Conservation (phyloP, 352 stramenopile genomes). For the Globisporangium spinosum region DNA sequence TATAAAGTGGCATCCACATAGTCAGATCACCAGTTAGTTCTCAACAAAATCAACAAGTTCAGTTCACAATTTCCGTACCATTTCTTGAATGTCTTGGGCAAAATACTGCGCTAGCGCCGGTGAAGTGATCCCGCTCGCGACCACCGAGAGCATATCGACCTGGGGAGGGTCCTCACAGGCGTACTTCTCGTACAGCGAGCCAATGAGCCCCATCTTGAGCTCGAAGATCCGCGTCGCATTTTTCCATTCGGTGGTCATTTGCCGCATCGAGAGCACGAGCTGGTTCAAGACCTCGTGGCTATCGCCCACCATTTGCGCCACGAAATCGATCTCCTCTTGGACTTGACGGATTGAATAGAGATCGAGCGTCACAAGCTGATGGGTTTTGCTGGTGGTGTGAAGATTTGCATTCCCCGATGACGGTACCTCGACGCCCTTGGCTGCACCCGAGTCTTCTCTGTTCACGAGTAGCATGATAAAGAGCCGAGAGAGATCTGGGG, state of each 20-base stretch:
- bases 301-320: slow-evolving; percentile 26
- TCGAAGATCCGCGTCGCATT: slow-evolving; percentile 74
- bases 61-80: slow-evolving; percentile 30
- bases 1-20: background rate
- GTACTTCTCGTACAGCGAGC: slow-evolving; percentile 78
- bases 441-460: too few relatives aligned
- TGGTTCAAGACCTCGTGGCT: slow-evolving; percentile 28
- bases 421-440: background rate
- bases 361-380: slow-evolving; percentile 42
- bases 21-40: background rate
- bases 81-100: slow-evolving; percentile 79
- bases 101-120: slow-evolving; percentile 75
- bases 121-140: slow-evolving; percentile 53
- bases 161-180: slow-evolving; percentile 56
- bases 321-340: slow-evolving; percentile 30
- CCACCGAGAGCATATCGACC: slow-evolving; percentile 65
- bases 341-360: slow-evolving; percentile 27
- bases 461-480: slow-evolving; percentile 24
- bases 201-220: slow-evolving; percentile 71
- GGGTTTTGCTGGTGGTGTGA: slow-evolving; percentile 3
- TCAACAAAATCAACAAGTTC: background rate
- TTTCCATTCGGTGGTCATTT: slow-evolving; percentile 69
- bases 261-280: slow-evolving; percentile 26
- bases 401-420: slow-evolving; percentile 8
- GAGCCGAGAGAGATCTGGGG: slow-evolving; percentile 35